Percentiles rank a stretch among this genome's conserved stretches.
Conservation (phyloP, 257 asterid species). For the Gentiana macrophylla region DNA sequence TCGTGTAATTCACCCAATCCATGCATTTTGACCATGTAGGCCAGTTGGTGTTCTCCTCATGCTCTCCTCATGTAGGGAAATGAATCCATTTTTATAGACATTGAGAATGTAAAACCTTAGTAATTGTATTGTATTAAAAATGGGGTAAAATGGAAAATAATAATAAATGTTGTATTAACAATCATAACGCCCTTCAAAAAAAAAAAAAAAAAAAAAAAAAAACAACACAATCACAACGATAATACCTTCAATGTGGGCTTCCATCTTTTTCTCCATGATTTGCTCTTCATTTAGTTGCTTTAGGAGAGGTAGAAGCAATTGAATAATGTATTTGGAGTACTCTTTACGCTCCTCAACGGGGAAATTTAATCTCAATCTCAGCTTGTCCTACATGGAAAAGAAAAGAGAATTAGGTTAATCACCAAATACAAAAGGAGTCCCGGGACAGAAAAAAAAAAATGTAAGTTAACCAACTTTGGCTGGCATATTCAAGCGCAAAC, state of each 20-base stretch:
- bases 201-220: too few species aligned
- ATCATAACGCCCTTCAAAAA: too few species aligned
- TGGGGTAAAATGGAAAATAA: too few species aligned
- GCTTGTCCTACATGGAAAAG: slow-evolving; percentile 29
- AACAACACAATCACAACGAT: background rate
- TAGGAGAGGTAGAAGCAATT: slow-evolving; percentile 60
- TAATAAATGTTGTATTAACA: too few species aligned
- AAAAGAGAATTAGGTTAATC: background rate
- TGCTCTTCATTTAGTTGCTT: slow-evolving; percentile 47
- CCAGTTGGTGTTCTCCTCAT: too few species aligned
- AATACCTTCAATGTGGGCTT: slow-evolving; percentile 57
- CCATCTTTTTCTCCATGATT: slow-evolving; percentile 48
- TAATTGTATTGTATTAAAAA: too few species aligned
- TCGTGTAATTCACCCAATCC: too few species aligned
- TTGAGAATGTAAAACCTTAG: too few species aligned
- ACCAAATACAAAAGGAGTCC: background rate
- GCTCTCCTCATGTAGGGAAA: too few species aligned
- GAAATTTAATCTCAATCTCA: slow-evolving; percentile 25
- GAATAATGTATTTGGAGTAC: slow-evolving; percentile 46
- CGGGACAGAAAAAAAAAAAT: slow-evolving; percentile 1
- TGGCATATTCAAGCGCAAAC: slow-evolving; percentile 59
- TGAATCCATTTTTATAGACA: too few species aligned
- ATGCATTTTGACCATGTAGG: too few species aligned
- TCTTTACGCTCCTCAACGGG: slow-evolving; percentile 16
- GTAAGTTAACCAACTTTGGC: slow-evolving; percentile 30